phyloP scores from a whole-genome alignment of 805 yeast species.

The Candida saitoana region DNA sequence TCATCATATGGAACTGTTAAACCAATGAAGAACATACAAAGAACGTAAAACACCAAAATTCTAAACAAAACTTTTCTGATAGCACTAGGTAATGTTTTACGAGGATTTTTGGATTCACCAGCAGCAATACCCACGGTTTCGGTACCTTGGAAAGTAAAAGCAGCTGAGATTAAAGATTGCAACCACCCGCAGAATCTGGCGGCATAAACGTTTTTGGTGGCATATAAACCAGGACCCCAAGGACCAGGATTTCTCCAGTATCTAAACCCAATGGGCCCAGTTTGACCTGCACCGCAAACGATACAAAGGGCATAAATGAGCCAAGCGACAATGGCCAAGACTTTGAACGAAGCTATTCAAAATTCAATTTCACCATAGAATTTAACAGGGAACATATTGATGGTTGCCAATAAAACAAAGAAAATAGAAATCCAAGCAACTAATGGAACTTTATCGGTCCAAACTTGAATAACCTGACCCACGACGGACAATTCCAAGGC shows the following conservation, averaged over 20 bases:
- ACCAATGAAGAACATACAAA: slow-evolving; percentile 65
- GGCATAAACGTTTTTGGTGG: slow-evolving; percentile 45
- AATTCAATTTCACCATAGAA: slow-evolving; percentile 74
- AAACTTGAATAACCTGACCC: slow-evolving; percentile 59
- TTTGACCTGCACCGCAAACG: slow-evolving; percentile 70
- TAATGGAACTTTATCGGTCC: slow-evolving; percentile 67
- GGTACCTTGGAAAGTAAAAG: slow-evolving; percentile 79
- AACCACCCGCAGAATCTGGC: slow-evolving; percentile 69
- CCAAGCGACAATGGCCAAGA: slow-evolving; percentile 69
- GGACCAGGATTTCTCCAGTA: slow-evolving; percentile 81
- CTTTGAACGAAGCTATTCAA: slow-evolving; percentile 67
- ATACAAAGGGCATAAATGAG: slow-evolving; percentile 60
- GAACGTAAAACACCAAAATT: slow-evolving; percentile 61
- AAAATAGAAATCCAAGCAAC: slow-evolving; percentile 72
- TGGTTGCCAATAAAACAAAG: slow-evolving; percentile 49
- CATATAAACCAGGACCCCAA: slow-evolving; percentile 63
- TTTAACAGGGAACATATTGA: slow-evolving; percentile 64
- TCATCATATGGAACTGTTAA: slow-evolving; percentile 67
- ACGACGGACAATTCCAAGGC: slow-evolving; percentile 71
- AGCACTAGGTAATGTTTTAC: slow-evolving; percentile 67
- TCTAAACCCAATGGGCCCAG: slow-evolving; percentile 73
- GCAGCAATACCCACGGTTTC: slow-evolving; percentile 73
- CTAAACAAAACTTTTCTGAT: slow-evolving; percentile 65
- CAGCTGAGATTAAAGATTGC: slow-evolving; percentile 63
- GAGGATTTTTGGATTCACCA: slow-evolving; percentile 69